Conservation (phyloP, 345 rosid species). For the Brassica rapa region DNA sequence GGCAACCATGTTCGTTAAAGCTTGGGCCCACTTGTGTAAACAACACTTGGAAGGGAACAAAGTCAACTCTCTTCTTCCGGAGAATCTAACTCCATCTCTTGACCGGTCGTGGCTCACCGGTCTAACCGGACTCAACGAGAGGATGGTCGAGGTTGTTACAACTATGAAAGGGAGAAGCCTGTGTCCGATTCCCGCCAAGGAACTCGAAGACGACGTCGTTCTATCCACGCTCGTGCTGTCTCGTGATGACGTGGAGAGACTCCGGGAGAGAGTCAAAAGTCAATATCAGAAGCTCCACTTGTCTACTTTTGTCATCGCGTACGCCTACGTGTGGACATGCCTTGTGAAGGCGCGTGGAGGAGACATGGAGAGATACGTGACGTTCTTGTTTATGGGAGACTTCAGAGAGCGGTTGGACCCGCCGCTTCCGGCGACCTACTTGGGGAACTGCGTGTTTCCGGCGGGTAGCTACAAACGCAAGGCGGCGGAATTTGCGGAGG, state of each 20-base stretch:
- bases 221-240: constrained; percentile 41
- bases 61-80: background rate
- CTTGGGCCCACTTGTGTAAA: constrained; percentile 43
- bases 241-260: constrained; percentile 23
- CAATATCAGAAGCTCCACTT: background rate
- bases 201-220: constrained; percentile 4
- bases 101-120: background rate
- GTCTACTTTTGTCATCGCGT: constrained; percentile 1
- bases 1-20: constrained; percentile 19
- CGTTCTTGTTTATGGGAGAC: background rate
- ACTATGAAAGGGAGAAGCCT: constrained; percentile 19
- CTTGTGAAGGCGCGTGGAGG: background rate
- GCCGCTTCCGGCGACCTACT: constrained; percentile 24
- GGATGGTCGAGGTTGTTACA: background rate
- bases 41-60: background rate
- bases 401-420: background rate
- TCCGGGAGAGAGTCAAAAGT: constrained; percentile 26
- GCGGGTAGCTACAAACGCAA: background rate
- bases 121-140: background rate
- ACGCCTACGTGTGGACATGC: background rate
- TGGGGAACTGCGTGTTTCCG: constrained; percentile 28
- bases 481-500: constrained; percentile 19
- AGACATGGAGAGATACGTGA: background rate
- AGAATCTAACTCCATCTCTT: constrained; percentile 17
- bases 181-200: background rate